Evolutionary conservation across 495 filamentous ascomycete genomes (phyloP).

Genomic region (Talaromyces borbonicus): DNA sequence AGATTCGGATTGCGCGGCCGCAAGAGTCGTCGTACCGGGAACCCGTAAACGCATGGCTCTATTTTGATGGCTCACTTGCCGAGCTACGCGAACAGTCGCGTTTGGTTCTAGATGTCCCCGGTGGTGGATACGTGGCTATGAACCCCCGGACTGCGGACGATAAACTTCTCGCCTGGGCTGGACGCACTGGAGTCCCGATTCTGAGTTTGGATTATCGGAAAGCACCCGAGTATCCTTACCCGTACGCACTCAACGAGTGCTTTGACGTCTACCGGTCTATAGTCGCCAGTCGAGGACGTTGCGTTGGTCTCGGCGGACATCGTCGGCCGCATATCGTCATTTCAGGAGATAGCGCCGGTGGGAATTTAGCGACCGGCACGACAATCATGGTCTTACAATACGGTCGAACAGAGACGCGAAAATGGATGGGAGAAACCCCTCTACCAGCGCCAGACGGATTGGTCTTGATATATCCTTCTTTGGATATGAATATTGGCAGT

Average conservation of each 20-base stretch:
- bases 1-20: constrained; percentile 75
- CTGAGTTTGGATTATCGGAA: constrained; percentile 90
- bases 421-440: constrained; percentile 45
- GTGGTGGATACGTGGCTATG: constrained; percentile 96
- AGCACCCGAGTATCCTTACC: constrained; percentile 90
- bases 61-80: constrained; percentile 80
- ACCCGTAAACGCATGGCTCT: constrained; percentile 80
- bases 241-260: constrained; percentile 90
- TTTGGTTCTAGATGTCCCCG: constrained; percentile 84
- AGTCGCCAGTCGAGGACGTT: constrained; percentile 63
- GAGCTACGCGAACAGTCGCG: constrained; percentile 66
- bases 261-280: constrained; percentile 88
- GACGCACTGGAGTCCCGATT: constrained; percentile 71
- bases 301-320: constrained; percentile 71
- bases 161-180: constrained; percentile 83
- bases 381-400: constrained; percentile 82
- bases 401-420: constrained; percentile 41
- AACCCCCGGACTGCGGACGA: constrained; percentile 83
- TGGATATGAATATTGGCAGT: constrained; percentile 96
- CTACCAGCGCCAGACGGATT: constrained; percentile 74
- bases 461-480: constrained; percentile 75
- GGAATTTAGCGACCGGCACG: constrained; percentile 75
- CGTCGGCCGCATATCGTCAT: constrained; percentile 64
- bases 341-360: constrained; percentile 87
- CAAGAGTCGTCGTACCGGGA: constrained; percentile 67